Percentiles rank a stretch among this genome's conserved stretches.
phyloP scores from a whole-genome alignment of 768 basidiomycete genomes.

The Leucocoprinus leucothites region DNA sequence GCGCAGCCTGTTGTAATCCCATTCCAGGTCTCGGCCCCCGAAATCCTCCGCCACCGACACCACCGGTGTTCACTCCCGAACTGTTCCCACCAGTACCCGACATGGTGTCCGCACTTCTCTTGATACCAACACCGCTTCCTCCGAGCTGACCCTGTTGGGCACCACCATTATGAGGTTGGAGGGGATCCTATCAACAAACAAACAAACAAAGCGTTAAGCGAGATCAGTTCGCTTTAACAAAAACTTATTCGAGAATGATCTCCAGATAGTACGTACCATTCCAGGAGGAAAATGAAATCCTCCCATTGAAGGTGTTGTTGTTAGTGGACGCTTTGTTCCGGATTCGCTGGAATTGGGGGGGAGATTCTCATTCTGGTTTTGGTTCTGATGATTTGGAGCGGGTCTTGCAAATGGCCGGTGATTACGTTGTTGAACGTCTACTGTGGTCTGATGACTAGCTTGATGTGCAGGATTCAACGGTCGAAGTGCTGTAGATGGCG shows the following conservation, averaged over 20 bases:
- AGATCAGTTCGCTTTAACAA: constrained; percentile 13
- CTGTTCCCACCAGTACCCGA: constrained; percentile 14
- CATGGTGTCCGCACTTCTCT: constrained; percentile 31
- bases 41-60: constrained; percentile 16
- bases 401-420: constrained; percentile 14
- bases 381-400: constrained; percentile 10
- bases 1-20: constrained; percentile 35
- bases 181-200: constrained; percentile 10
- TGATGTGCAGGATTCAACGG: not conserved
- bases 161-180: constrained; percentile 1
- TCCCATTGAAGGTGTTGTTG: constrained; percentile 37
- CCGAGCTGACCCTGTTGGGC: constrained; percentile 6
- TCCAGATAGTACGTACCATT: constrained; percentile 30
- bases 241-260: constrained; percentile 14
- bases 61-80: constrained; percentile 8
- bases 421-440: constrained; percentile 16
- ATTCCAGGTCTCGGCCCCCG: constrained; percentile 29
- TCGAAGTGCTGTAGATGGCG: constrained; percentile 6
- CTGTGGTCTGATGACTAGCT: constrained; percentile 7
- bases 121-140: constrained; percentile 23
- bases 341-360: not conserved
- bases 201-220: not conserved
- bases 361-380: constrained; percentile 16
- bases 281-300: constrained; percentile 49
- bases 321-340: constrained; percentile 20